Conservation (phyloP, 345 rosid genomes). For the Lenwebbia sp. region DNA sequence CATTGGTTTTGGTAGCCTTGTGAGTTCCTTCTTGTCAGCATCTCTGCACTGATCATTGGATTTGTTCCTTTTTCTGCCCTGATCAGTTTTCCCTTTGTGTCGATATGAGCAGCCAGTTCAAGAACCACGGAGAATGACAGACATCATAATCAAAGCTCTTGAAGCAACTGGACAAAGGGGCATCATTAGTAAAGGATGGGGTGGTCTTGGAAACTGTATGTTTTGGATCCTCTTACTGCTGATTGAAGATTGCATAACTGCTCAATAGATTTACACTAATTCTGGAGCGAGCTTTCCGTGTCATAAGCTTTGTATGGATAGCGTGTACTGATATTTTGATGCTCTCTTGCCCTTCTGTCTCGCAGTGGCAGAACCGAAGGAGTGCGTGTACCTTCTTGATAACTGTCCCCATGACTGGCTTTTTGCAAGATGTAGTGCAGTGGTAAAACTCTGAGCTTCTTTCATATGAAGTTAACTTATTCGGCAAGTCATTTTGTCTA, state of each 20-base stretch:
- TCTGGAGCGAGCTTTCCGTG: not conserved
- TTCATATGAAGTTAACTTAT: not conserved
- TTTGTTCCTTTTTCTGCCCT: not conserved
- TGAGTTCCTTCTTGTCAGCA: slow-evolving; percentile 22
- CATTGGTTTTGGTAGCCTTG: slow-evolving; percentile 69
- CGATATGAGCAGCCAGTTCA: slow-evolving; percentile 33
- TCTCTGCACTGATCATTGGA: not conserved
- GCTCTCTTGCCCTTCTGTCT: not conserved
- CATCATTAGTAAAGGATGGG: slow-evolving; percentile 66
- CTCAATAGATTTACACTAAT: not conserved
- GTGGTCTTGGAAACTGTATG: slow-evolving; percentile 61
- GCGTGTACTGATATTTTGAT: not conserved
- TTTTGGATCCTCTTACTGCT: not conserved
- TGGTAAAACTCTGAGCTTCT: slow-evolving; percentile 24
- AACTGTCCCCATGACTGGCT: slow-evolving; percentile 79
- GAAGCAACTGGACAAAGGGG: slow-evolving; percentile 52
- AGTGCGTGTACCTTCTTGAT: slow-evolving; percentile 38
- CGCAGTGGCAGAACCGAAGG: slow-evolving; percentile 42
- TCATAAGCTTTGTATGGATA: not conserved
- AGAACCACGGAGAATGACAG: slow-evolving; percentile 55
- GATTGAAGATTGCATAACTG: not conserved
- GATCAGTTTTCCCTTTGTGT: not conserved
- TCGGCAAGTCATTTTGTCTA: not conserved
- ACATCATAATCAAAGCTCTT: slow-evolving; percentile 39
- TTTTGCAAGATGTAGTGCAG: slow-evolving; percentile 47